Evolutionary conservation across 208 protist genomes (phyloP).

Genomic region (Wallacemonas sp.): DNA sequence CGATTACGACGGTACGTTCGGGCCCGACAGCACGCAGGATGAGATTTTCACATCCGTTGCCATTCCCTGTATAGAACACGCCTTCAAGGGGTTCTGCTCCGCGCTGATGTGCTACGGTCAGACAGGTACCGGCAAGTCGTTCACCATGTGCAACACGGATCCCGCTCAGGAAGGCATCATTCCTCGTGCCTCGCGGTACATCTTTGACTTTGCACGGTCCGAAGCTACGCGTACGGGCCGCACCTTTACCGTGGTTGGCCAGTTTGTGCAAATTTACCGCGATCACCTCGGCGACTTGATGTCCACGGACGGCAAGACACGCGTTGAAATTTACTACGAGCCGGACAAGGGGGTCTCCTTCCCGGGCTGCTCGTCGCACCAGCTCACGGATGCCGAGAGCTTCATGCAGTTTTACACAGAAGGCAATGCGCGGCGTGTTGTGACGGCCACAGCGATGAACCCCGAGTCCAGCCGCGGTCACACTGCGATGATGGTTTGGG

Average conservation of each 20-base stretch:
- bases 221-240: constrained; percentile 19
- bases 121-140: constrained; percentile 92
- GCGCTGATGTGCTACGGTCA: constrained; percentile 93
- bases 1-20: constrained; percentile 86
- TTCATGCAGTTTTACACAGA: constrained; percentile 87
- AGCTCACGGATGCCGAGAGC: constrained; percentile 46
- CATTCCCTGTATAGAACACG: constrained; percentile 77
- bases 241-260: constrained; percentile 51
- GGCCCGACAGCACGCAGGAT: constrained; percentile 57
- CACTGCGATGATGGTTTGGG: constrained; percentile 77
- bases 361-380: constrained; percentile 66
- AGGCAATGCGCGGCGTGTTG: constrained; percentile 79
- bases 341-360: constrained; percentile 70
- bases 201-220: constrained; percentile 62
- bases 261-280: constrained; percentile 92
- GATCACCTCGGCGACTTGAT: constrained; percentile 87
- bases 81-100: constrained; percentile 86
- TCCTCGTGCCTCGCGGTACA: constrained; percentile 70
- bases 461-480: constrained; percentile 88
- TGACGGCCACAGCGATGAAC: constrained; percentile 91
- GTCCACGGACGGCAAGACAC: constrained; percentile 55
- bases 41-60: constrained; percentile 82
- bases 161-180: constrained; percentile 84
- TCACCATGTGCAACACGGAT: constrained; percentile 90
- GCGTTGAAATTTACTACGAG: constrained; percentile 80